Base-by-base conservation (phyloP, 176 grass and related monocot genomes). In the Pontederia paniculata region DNA sequence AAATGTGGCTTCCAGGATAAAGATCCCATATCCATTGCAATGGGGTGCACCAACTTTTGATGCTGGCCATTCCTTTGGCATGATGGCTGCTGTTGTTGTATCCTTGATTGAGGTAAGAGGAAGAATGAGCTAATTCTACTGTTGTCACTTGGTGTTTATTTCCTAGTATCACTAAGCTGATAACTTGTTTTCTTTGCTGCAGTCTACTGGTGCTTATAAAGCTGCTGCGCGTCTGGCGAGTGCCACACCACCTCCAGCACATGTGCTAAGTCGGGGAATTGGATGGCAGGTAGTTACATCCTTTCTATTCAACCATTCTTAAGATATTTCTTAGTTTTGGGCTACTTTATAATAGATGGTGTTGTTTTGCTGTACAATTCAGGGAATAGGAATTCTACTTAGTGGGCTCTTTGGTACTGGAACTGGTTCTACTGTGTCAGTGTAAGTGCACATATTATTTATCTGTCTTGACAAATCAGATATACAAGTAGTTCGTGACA, bases 31-130 rank as follows among this genome's bases (percentile, higher is more conserved):
- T 45, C 93, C 86, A 2, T 70, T 98, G 56, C 93, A 98, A 77
- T 98, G 93, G 93, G 93, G 93, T 11, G 83, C 93, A 28, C 93
- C 93, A 19, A 98, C 83, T 51, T 98, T 98, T 57, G 74, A 81
- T 67, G 93, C 83, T 13, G 87, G 86, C 42, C 86, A 98, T 61
- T 98, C 86, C 48, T 98, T 98, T 67, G 93, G 93, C 3, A 98
- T 98, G 86, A 88, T 91, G 77, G 76, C 93, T 63, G 86, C 93
- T 69, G 93, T 91, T 53, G 72, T 98, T 60, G 93, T 88, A 25
- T 98, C 93, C 9, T 80, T 98, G 42, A 69, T 98, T 53, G 93
- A 98, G 93, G 93, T 91, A 44, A 44, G 9, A 12, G 2, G 28
- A 2, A 37, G 28, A 37, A 37, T 37, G 28, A 37, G 28, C 28